Evolutionary conservation across 148 eudicot genomes (phyloP).

Genomic region (Diospyros kaki): DNA sequence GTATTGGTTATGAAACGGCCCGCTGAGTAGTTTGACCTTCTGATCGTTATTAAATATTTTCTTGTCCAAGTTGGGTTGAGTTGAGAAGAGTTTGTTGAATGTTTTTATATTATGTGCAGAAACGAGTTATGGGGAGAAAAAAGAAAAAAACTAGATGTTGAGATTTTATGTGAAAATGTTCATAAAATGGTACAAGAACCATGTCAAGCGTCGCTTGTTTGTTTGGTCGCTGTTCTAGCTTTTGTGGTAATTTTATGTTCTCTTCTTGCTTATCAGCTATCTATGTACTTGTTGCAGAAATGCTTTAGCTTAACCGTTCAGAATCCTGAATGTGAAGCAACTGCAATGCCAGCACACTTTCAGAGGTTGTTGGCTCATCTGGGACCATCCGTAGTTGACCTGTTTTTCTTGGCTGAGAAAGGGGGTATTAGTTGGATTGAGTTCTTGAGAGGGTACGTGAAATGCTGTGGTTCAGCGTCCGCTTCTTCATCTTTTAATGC

Average conservation of each 20-base stretch:
- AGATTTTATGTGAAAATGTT: background rate
- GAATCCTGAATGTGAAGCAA: slow-evolving; percentile 39
- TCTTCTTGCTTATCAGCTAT: slow-evolving; percentile 2
- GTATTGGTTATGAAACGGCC: background rate
- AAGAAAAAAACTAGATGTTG: background rate
- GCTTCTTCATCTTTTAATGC: slow-evolving; percentile 46
- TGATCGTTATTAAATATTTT: background rate
- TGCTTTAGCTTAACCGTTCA: slow-evolving; percentile 46
- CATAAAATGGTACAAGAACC: background rate
- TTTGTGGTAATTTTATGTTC: background rate
- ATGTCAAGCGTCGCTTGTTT: background rate
- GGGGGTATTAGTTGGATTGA: slow-evolving; percentile 66
- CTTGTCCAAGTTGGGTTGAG: background rate
- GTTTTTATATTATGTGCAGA: background rate
- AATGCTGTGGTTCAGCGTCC: slow-evolving; percentile 53
- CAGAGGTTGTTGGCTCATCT: slow-evolving; percentile 37
- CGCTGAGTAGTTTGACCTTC: too few species aligned
- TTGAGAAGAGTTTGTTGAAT: background rate
- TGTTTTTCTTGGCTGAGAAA: slow-evolving; percentile 45
- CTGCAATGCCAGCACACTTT: slow-evolving; percentile 30
- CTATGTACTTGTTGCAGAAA: slow-evolving; percentile 44
- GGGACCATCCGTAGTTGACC: slow-evolving; percentile 50
- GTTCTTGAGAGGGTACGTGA: slow-evolving; percentile 66
- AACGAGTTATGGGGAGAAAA: background rate
- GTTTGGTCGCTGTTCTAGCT: background rate